Evolutionary conservation across 2,329 filamentous ascomycete genomes (phyloP), one percentile per base, ranked within the genome.

Genomic region (Aspergillus fructus): DNA sequence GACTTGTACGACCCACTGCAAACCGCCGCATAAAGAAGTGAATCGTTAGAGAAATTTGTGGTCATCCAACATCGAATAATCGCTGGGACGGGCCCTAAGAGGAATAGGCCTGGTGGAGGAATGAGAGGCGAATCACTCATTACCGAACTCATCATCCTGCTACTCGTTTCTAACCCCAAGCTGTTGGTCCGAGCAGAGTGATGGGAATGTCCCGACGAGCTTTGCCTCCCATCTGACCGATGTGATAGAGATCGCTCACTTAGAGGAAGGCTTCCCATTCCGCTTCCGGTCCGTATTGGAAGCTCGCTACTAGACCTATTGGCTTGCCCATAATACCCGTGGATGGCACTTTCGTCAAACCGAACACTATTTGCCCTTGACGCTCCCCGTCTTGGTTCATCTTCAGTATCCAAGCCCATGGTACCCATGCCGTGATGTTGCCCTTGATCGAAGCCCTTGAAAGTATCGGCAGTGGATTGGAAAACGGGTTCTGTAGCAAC

Each of bases 31-130:
- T 97, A 97, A 5, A 97, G 81, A 15, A 97, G 83, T 9, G 91
- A 89, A 63, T 89, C 88, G 70, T 96, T 93, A 13, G 92, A 93
- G 76, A 96, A 97, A 67, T 91, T 88, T 37, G 88, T 89, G 24
- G 90, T 93, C 65, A 97, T 81, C 93, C 94, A 97, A 78, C 94
- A 99, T 60, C 94, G 89, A 56, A 97, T 90, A 64, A 99, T 96
- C 30, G 92, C 91, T 5, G 94, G 94, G 5, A 96, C 92, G 6
- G 93, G 89, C 12, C 93, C 92, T 15, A 97, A 81, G 52, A 96
- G 84, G 71, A 92, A 91, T 58, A 97, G 81, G 8, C 91, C 91
- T 37, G 92, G 91, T 17, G 93, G 90, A 42, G 93, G 89, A 33
- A 88, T 85, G 54, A 90, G 87, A 11, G 90, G 87, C 33, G 89